phyloP scores from a whole-genome alignment of 2,329 filamentous ascomycete genomes.

The Knufia fluminis region DNA sequence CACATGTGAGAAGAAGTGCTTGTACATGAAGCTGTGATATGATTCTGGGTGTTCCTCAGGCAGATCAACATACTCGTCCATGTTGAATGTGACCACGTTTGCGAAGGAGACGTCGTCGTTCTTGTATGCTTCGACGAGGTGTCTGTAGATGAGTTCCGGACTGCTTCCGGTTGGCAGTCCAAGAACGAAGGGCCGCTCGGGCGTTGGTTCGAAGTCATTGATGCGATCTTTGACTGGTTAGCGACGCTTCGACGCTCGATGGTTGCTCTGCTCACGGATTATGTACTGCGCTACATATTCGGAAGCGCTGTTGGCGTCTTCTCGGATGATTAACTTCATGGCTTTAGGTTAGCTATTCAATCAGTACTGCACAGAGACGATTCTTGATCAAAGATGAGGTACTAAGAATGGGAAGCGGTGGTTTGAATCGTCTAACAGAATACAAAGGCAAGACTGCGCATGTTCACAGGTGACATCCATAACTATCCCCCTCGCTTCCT shows the following conservation, averaged over 20 bases:
- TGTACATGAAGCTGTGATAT: conserved; percentile 91
- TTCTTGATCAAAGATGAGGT: too few relatives aligned
- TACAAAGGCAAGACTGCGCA: too few relatives aligned
- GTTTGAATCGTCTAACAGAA: too few relatives aligned
- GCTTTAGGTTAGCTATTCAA: not conserved
- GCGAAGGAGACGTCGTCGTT: conserved; percentile 63
- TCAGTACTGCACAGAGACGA: too few relatives aligned
- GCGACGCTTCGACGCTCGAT: not conserved
- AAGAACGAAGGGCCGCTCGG: conserved; percentile 67
- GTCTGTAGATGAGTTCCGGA: conserved; percentile 67
- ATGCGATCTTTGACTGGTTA: conserved; percentile 53
- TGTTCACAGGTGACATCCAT: too few relatives aligned
- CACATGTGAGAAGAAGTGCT: conserved; percentile 78
- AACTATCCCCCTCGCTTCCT: too few relatives aligned
- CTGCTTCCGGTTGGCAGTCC: conserved; percentile 77
- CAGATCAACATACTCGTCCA: conserved; percentile 85
- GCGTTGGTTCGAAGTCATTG: conserved; percentile 63
- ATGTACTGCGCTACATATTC: conserved; percentile 74
- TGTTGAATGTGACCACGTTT: conserved; percentile 86
- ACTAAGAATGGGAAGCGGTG: too few relatives aligned
- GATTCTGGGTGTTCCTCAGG: conserved; percentile 74
- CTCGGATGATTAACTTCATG: conserved; percentile 78
- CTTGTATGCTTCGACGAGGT: conserved; percentile 50
- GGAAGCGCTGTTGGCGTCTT: conserved; percentile 59
- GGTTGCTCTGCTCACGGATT: conserved; percentile 46